phyloP scores from a whole-genome alignment of 495 filamentous ascomycete species.

The Penicillium fimorum region DNA sequence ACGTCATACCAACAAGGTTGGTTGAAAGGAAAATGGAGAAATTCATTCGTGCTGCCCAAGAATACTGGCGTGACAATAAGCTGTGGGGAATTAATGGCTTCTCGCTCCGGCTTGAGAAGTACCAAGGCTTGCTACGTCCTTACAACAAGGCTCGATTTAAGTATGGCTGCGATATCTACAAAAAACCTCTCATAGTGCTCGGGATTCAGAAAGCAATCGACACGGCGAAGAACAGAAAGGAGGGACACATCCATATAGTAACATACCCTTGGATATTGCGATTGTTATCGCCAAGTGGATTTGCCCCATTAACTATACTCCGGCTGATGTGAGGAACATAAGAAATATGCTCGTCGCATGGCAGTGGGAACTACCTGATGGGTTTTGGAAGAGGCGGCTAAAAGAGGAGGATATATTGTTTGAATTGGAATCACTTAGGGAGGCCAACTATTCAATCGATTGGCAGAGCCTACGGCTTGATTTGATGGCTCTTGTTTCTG shows the following conservation, averaged over 20 bases:
- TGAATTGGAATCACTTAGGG: background rate
- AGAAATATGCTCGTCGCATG: background rate
- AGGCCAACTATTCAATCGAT: background rate
- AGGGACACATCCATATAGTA: background rate
- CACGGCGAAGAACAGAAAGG: background rate
- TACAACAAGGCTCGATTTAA: background rate
- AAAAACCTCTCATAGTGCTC: background rate
- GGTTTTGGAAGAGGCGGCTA: background rate
- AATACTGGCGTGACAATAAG: background rate
- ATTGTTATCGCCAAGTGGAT: background rate
- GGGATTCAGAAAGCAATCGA: background rate
- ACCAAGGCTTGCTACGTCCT: too few species aligned
- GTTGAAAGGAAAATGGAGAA: background rate
- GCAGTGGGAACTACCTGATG: background rate
- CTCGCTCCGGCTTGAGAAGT: too few species aligned
- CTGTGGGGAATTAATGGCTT: background rate
- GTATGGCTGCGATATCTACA: background rate
- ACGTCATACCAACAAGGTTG: background rate
- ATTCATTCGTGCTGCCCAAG: background rate
- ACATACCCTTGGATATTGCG: background rate
- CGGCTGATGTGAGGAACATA: background rate
- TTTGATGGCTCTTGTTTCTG: background rate
- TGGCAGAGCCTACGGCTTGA: background rate
- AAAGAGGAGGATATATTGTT: background rate
- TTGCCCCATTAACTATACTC: background rate